Percentiles rank a stretch among this genome's conserved stretches.
These are phyloP conservation scores for Pythium apleroticum DNA, from an alignment of 352 stramenopile genomes.

Conservation along the genomic window DNA sequence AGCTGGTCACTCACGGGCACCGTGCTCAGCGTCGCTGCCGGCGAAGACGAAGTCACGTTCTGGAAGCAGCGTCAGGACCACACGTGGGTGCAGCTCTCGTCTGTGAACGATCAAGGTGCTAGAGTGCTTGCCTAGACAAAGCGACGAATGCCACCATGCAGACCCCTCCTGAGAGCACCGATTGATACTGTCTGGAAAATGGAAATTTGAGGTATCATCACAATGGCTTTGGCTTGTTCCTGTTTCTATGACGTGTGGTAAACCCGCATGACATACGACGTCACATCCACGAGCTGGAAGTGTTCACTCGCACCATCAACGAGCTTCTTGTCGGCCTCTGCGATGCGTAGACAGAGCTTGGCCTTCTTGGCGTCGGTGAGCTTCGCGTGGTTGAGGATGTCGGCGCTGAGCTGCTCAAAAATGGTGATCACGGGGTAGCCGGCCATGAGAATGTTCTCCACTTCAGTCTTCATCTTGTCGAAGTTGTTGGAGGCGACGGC, in stretches of 20 bases:
- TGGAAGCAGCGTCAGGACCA: slow-evolving; percentile 73
- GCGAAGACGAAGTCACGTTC: slow-evolving; percentile 76
- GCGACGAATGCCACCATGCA: slow-evolving; percentile 9
- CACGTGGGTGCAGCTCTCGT: slow-evolving; percentile 74
- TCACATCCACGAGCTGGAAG: slow-evolving; percentile 96
- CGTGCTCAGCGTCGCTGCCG: slow-evolving; percentile 61
- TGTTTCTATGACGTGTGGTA: slow-evolving; percentile 45
- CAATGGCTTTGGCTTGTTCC: background rate
- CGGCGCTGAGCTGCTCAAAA: slow-evolving; percentile 86
- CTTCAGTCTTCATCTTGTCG: slow-evolving; percentile 88
- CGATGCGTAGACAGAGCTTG: slow-evolving; percentile 92
- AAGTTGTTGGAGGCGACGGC: slow-evolving; percentile 82
- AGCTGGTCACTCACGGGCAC: slow-evolving; percentile 79
- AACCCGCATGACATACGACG: slow-evolving; percentile 79
- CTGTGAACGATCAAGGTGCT: slow-evolving; percentile 66
- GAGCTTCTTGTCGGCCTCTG: slow-evolving; percentile 95
- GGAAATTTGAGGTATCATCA: slow-evolving; percentile 4
- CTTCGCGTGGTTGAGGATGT: slow-evolving; percentile 69
- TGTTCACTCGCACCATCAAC: slow-evolving; percentile 95
- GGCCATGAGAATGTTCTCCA: slow-evolving; percentile 90
- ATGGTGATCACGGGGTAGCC: slow-evolving; percentile 94
- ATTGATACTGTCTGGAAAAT: background rate
- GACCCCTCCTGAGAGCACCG: background rate
- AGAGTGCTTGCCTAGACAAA: slow-evolving; percentile 28
- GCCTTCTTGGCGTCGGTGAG: slow-evolving; percentile 93